phyloP scores from a whole-genome alignment of 345 rosid genomes.

The Arabidopsis thaliana region DNA sequence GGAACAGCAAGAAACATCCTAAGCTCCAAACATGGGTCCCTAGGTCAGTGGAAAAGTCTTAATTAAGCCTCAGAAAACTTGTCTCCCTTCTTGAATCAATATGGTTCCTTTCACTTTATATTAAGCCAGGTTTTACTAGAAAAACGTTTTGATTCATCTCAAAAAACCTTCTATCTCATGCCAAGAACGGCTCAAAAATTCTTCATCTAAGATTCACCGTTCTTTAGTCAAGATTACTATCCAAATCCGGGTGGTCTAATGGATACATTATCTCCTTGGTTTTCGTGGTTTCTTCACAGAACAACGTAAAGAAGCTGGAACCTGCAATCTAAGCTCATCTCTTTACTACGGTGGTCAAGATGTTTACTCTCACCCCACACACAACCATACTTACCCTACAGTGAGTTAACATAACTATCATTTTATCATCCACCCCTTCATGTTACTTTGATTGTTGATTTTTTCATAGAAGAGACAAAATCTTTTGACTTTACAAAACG shows the following conservation, averaged over 20 bases:
- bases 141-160: neutral
- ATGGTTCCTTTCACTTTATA: neutral
- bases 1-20: slow-evolving; percentile 52
- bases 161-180: neutral
- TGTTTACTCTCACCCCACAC: slow-evolving; percentile 55
- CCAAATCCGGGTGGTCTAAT: neutral
- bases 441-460: neutral
- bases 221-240: neutral
- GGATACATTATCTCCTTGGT: neutral
- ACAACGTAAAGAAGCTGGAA: slow-evolving; percentile 41
- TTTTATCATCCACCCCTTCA: neutral
- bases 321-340: slow-evolving; percentile 85
- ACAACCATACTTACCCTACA: slow-evolving; percentile 49
- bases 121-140: neutral
- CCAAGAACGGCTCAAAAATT: neutral
- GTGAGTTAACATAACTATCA: slow-evolving; percentile 53
- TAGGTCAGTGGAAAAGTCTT: slow-evolving; percentile 49
- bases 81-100: slow-evolving; percentile 13
- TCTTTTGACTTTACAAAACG: slow-evolving; percentile 5
- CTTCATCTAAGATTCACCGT: neutral
- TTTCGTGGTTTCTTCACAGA: slow-evolving; percentile 45
- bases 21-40: slow-evolving; percentile 55
- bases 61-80: neutral
- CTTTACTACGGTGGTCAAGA: slow-evolving; percentile 92
- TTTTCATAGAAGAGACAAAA: neutral